Conservation (phyloP, 805 yeast species). For the Cyberlindnera sargentensis region DNA sequence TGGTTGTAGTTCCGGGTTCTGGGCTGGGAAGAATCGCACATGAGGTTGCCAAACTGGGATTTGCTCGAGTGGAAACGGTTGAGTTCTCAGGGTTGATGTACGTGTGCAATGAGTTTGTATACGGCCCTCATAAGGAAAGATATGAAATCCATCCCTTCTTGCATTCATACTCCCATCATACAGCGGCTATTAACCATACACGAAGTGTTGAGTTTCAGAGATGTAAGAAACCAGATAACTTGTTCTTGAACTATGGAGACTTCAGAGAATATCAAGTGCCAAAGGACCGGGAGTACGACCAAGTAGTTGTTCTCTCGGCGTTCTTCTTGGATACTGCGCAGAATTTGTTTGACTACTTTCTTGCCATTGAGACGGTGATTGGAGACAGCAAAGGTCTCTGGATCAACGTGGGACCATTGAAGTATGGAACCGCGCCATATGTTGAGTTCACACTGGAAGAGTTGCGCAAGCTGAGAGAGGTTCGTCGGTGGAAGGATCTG, state of each 20-base stretch:
- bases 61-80: conserved; percentile 54
- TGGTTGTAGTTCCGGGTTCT: conserved; percentile 76
- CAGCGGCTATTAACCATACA: conserved; percentile 39
- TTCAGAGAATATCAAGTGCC: conserved; percentile 46
- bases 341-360: conserved; percentile 69
- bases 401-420: conserved; percentile 90
- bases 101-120: conserved; percentile 54
- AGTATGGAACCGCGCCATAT: conserved; percentile 81
- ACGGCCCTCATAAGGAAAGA: conserved; percentile 19
- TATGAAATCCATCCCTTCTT: conserved; percentile 40
- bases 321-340: conserved; percentile 93
- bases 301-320: conserved; percentile 54
- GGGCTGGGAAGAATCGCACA: conserved; percentile 79
- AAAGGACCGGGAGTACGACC: conserved; percentile 28
- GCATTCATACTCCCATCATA: conserved; percentile 66
- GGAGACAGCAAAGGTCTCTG: conserved; percentile 51
- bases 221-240: conserved; percentile 36
- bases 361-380: conserved; percentile 46
- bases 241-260: conserved; percentile 50
- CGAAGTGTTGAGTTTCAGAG: conserved; percentile 32
- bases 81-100: conserved; percentile 78
- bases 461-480: conserved; percentile 40
- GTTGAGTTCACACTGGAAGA: conserved; percentile 75
- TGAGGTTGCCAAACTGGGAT: conserved; percentile 40
- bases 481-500: conserved; percentile 58